Percentiles rank a stretch among this genome's conserved stretches.
These are phyloP conservation scores for Podospora tetraspora DNA, from an alignment of 495 filamentous ascomycete genomes.

Conservation along the genomic window DNA sequence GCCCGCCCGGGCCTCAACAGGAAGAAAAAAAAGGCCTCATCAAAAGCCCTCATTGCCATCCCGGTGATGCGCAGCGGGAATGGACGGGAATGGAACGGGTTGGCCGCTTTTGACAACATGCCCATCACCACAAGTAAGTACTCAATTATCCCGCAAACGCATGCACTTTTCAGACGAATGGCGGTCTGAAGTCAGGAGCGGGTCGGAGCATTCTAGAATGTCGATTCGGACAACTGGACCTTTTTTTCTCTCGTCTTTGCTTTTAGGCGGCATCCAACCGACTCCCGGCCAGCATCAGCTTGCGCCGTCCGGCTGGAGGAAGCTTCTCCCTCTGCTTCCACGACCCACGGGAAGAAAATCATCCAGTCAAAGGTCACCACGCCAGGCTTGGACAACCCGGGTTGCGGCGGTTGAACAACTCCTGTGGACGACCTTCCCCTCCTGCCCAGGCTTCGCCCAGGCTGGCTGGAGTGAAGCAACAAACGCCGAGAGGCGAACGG, in stretches of 20 bases:
- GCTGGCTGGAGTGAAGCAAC: too few species aligned
- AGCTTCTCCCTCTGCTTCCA: background rate
- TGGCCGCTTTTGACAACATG: background rate
- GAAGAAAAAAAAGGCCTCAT: background rate
- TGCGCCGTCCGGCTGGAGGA: background rate
- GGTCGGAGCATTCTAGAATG: conserved; percentile 6
- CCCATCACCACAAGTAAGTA: background rate
- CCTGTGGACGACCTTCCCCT: background rate
- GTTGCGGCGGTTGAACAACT: background rate
- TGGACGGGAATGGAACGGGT: conserved; percentile 4
- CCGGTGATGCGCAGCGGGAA: background rate
- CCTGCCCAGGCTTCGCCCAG: background rate
- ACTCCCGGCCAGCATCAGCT: background rate
- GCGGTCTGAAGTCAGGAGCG: conserved; percentile 4
- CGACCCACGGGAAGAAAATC: background rate
- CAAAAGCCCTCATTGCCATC: background rate
- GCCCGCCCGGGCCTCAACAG: background rate
- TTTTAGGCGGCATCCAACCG: conserved; percentile 6
- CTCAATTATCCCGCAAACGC: conserved; percentile 13
- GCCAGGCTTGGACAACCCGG: background rate
- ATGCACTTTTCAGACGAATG: conserved; percentile 1
- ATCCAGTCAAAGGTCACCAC: background rate
- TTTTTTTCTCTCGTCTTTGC: background rate
- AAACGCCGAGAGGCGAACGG: background rate
- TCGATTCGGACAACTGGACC: background rate